A percentile compares a stretch with the other conserved stretches of the same genome.
Conservation (phyloP, 2,329 filamentous ascomycete genomes). For the Ceratocystis eucalypticola region DNA sequence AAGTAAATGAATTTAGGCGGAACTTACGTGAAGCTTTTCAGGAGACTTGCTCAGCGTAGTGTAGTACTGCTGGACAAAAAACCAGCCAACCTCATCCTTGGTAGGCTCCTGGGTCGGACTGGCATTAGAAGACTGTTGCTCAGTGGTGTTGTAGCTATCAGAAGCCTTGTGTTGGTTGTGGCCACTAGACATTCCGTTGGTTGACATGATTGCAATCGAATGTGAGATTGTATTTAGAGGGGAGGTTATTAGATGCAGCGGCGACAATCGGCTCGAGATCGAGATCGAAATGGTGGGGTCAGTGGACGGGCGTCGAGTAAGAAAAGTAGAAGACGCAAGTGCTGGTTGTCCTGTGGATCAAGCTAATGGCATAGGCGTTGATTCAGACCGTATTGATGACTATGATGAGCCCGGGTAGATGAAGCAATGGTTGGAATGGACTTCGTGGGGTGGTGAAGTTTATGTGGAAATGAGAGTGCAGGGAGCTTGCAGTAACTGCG, state of each 20-base stretch:
- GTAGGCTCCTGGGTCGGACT: conserved; percentile 36
- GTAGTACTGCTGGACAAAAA: conserved; percentile 99
- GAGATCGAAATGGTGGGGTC: not conserved
- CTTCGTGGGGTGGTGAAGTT: conserved; percentile 2
- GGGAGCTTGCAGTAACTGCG: conserved; percentile 18
- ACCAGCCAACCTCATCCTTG: conserved; percentile 98
- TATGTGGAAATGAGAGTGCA: conserved; percentile 9
- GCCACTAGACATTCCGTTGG: conserved; percentile 41
- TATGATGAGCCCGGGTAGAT: not conserved
- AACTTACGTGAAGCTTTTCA: conserved; percentile 71
- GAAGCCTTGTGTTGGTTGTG: conserved; percentile 30
- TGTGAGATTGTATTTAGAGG: conserved; percentile 7
- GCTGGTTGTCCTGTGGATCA: not conserved
- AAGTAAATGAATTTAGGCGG: not conserved
- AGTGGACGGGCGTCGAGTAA: conserved; percentile 2
- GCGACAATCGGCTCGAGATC: conserved; percentile 4
- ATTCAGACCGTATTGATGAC: conserved; percentile 1
- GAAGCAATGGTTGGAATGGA: conserved; percentile 8
- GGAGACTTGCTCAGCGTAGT: conserved; percentile 89
- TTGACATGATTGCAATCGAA: conserved; percentile 33
- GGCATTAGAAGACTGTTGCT: conserved; percentile 16
- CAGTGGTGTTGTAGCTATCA: conserved; percentile 26
- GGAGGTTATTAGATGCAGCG: not conserved
- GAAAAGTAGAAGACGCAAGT: not conserved
- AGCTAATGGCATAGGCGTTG: conserved; percentile 5